phyloP scores from a whole-genome alignment of 345 rosid genomes.

The Trapa incisa region DNA sequence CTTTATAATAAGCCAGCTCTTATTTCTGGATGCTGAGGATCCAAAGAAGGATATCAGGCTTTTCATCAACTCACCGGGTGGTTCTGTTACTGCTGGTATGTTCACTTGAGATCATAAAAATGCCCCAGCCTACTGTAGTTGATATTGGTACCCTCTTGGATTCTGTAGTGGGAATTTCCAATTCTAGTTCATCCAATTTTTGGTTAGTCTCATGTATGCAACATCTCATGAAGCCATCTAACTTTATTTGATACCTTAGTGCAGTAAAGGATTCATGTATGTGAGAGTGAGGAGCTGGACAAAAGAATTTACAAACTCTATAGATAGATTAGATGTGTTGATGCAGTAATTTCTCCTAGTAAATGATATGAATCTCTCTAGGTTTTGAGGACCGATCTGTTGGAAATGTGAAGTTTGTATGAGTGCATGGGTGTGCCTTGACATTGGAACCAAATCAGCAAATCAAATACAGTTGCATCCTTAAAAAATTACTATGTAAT shows the following conservation, averaged over 20 bases:
- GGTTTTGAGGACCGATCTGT: background rate
- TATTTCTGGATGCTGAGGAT: constrained; percentile 81
- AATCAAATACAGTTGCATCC: background rate
- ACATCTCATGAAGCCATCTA: background rate
- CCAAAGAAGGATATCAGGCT: constrained; percentile 60
- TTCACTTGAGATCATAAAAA: background rate
- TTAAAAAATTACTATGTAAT: background rate
- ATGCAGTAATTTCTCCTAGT: background rate
- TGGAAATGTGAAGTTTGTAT: background rate
- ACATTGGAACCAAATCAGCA: background rate
- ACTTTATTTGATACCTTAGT: background rate
- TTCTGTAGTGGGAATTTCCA: background rate
- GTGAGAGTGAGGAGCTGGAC: background rate
- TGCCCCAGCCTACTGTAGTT: background rate
- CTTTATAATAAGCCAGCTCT: constrained; percentile 77
- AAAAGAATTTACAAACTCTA: background rate
- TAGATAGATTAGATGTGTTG: background rate
- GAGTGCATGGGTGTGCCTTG: background rate
- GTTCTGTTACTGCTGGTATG: constrained; percentile 82
- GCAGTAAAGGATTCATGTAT: background rate
- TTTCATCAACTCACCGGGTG: constrained; percentile 90
- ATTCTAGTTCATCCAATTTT: background rate
- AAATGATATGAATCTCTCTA: background rate
- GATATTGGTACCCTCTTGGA: background rate
- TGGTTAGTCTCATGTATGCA: background rate